phyloP scores from a whole-genome alignment of 164 flowering plant species.

The Annona cherimola region DNA sequence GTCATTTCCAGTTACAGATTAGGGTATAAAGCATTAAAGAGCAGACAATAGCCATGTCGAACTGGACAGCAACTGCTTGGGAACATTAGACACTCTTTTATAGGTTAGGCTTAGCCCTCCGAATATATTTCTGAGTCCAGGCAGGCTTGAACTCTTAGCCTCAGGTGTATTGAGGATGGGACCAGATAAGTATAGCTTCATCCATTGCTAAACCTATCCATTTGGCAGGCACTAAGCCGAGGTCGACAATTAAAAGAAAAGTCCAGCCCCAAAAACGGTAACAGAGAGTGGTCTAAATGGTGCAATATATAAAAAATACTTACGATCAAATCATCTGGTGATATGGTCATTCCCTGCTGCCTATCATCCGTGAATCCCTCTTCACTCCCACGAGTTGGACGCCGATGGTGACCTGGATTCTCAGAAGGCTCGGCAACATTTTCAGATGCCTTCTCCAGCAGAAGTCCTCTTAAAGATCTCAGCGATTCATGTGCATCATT shows the following conservation, averaged over 20 bases:
- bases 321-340: conserved; percentile 96
- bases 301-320: conserved; percentile 19
- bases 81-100: no score
- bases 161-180: no score
- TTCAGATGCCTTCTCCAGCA: conserved; percentile 89
- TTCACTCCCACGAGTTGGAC: conserved; percentile 91
- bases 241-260: neutral
- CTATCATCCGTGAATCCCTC: conserved; percentile 73
- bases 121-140: no score
- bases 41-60: no score
- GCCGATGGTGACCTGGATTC: conserved; percentile 80
- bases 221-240: neutral
- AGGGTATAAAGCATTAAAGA: no score
- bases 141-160: no score
- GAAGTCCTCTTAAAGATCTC: conserved; percentile 72
- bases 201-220: no score
- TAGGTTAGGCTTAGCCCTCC: no score
- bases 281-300: neutral
- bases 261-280: neutral
- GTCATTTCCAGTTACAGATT: no score
- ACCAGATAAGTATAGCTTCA: no score
- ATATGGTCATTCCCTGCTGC: conserved; percentile 61
- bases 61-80: no score
- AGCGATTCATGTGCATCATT: conserved; percentile 79
- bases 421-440: conserved; percentile 56